These are phyloP conservation scores for Penicillium turbatum DNA, from an alignment of 495 filamentous ascomycete genomes.

Conservation along the genomic window DNA sequence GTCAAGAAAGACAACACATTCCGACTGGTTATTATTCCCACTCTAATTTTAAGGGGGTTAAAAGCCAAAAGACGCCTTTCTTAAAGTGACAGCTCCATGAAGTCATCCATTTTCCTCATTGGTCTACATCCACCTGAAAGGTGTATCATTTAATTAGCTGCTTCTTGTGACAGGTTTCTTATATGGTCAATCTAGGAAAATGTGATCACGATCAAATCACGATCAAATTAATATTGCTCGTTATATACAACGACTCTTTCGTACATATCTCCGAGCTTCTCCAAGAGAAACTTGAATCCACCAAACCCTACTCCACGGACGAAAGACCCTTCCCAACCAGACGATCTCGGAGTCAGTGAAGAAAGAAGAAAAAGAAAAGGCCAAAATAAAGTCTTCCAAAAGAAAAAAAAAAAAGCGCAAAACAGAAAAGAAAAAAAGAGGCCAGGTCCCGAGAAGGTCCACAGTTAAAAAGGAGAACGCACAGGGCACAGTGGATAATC, in stretches of 20 bases:
- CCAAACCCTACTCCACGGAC: too few species aligned
- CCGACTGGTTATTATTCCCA: constrained; percentile 1
- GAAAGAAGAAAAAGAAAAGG: not conserved
- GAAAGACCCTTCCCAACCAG: not conserved
- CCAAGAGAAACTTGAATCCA: too few species aligned
- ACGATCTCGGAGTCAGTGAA: not conserved
- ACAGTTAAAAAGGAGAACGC: constrained; percentile 5
- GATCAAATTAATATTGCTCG: not conserved
- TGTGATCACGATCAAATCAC: not conserved
- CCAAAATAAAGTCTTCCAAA: not conserved
- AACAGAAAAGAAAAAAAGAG: not conserved
- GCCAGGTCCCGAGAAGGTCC: constrained; percentile 1
- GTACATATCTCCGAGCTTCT: too few species aligned
- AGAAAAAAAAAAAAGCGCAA: not conserved
- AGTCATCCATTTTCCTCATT: constrained; percentile 12
- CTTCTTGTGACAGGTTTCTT: too few species aligned
- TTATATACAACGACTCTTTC: too few species aligned
- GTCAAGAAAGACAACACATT: too few species aligned
- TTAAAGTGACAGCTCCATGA: constrained; percentile 13
- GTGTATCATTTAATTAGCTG: too few species aligned
- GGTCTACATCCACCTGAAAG: not conserved
- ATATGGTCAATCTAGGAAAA: too few species aligned
- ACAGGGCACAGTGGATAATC: constrained; percentile 15
- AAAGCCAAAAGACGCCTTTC: not conserved
- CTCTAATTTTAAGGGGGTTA: not conserved